These are phyloP conservation scores for Epichloe bromicola DNA, from an alignment of 2,329 filamentous ascomycete species.

Conservation along the genomic window DNA sequence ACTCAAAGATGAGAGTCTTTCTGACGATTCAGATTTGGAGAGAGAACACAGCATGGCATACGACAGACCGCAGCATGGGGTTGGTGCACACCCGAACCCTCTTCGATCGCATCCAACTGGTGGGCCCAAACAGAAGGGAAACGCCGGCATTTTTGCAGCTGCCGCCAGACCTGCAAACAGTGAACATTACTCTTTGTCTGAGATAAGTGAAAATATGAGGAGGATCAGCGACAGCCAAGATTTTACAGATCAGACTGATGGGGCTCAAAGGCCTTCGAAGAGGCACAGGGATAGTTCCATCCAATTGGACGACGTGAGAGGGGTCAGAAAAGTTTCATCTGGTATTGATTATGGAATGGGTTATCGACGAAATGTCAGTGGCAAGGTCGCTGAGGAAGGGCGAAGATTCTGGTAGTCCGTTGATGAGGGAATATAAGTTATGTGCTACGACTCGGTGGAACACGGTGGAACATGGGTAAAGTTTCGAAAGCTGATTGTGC, in stretches of 20 bases:
- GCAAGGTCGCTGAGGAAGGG: conserved; percentile 62
- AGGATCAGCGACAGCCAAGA: conserved; percentile 30
- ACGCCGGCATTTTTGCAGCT: neutral
- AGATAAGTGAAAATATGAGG: conserved; percentile 32
- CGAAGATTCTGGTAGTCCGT: conserved; percentile 5
- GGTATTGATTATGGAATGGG: conserved; percentile 40
- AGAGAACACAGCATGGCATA: conserved; percentile 21
- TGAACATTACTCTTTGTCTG: conserved; percentile 22
- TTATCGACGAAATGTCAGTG: conserved; percentile 52
- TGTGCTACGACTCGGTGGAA: neutral
- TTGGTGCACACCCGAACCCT: conserved; percentile 35
- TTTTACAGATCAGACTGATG: conserved; percentile 15
- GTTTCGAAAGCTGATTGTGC: neutral
- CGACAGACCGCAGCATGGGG: conserved; percentile 9
- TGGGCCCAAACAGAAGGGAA: neutral
- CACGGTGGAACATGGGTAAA: neutral
- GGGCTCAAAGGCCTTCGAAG: neutral
- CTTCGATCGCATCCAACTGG: conserved; percentile 35
- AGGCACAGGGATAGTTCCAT: conserved; percentile 31
- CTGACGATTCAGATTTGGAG: conserved; percentile 28
- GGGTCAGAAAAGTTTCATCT: conserved; percentile 41
- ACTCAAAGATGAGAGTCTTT: conserved; percentile 25
- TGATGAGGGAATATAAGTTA: no score
- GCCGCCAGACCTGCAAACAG: neutral
- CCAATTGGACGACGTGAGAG: conserved; percentile 34